phyloP scores from a whole-genome alignment of 768 basidiomycete genomes.

The Tylopilus sp. region DNA sequence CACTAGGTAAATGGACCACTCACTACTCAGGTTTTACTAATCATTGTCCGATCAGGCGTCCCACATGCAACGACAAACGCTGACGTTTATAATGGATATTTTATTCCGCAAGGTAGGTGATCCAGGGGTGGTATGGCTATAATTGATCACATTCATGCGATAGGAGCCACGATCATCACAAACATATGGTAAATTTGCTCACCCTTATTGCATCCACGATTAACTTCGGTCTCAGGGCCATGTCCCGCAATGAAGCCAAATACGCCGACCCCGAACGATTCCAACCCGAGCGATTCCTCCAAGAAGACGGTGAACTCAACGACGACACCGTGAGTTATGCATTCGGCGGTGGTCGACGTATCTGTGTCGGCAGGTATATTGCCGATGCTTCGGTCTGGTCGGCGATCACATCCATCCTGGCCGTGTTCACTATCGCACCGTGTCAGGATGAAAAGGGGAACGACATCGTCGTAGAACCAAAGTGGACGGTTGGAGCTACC shows the following conservation, averaged over 20 bases:
- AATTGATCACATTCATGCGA: background rate
- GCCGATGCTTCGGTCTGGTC: constrained; percentile 41
- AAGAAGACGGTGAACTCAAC: constrained; percentile 19
- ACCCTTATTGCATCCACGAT: no score
- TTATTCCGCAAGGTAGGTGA: constrained; percentile 51
- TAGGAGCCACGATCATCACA: constrained; percentile 30
- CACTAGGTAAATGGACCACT: constrained; percentile 25
- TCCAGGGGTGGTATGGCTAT: background rate
- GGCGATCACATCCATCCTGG: constrained; percentile 33
- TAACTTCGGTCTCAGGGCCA: no score
- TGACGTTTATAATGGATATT: constrained; percentile 45
- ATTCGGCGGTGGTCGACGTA: constrained; percentile 38
- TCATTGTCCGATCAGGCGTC: constrained; percentile 19
- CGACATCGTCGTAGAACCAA: constrained; percentile 23
- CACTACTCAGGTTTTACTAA: background rate
- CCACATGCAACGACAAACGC: constrained; percentile 36
- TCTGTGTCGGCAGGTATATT: constrained; percentile 40
- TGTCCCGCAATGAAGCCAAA: constrained; percentile 33
- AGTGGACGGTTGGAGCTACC: no score
- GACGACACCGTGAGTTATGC: constrained; percentile 28
- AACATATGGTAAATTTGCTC: constrained; percentile 21
- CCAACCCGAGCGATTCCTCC: constrained; percentile 35
- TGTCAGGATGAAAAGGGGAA: constrained; percentile 23
- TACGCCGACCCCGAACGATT: constrained; percentile 35
- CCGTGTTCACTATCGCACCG: constrained; percentile 34